Evolutionary conservation across 1,284 basidiomycete genomes (phyloP), one percentile per base, ranked within the genome.

Genomic region (Malassezia sympodialis): DNA sequence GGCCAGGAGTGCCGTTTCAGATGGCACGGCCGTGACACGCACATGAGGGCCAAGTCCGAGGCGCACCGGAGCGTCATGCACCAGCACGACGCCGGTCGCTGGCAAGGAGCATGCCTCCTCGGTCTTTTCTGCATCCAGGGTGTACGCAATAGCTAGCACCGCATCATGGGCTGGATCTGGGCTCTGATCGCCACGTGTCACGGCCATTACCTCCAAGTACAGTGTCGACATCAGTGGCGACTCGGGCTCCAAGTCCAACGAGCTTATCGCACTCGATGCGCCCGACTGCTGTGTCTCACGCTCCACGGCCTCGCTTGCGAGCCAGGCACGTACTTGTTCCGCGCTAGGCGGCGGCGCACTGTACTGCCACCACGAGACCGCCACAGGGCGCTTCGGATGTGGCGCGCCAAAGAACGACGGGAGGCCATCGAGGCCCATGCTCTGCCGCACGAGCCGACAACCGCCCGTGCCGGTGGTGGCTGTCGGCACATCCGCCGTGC

Each of bases 1-100:
- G 64, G 93, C 91, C 56, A 96, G 78, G 15, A 96, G 76, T 27
- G 90, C 90, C 11, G 90, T 77, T 76, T 98, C 91, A 44, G 75
- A 80, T 0, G 82, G 76, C 14, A 88, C 83, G 17, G 84, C 69
- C 1, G 73, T 58, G 14, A 67, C 51, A 17, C 59, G 59, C 15
- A 56, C 56, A 14, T 23, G 37, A 5, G 37, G 37, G 19, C 37
- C 28, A 2, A 72, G 47, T 3, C 64, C 69, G 4, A 71, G 68
- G 2, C 63, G 58, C 8, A 60, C 47, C 11, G 37, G 40, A 12
- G 32, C 32, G 0, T 55, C 53, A 4, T 60, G 50, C 15, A 71
- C 41, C 14, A 71, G 48, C 14, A 74, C 52, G 30, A 66, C 23
- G 8, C 70, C 70, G 4, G 45, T 31, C 12, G 4, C 11, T 6